A percentile compares a stretch with the other conserved stretches of the same genome.
These are phyloP conservation scores for Pichia inconspicua DNA, from an alignment of 1,139 yeast species.

Conservation along the genomic window DNA sequence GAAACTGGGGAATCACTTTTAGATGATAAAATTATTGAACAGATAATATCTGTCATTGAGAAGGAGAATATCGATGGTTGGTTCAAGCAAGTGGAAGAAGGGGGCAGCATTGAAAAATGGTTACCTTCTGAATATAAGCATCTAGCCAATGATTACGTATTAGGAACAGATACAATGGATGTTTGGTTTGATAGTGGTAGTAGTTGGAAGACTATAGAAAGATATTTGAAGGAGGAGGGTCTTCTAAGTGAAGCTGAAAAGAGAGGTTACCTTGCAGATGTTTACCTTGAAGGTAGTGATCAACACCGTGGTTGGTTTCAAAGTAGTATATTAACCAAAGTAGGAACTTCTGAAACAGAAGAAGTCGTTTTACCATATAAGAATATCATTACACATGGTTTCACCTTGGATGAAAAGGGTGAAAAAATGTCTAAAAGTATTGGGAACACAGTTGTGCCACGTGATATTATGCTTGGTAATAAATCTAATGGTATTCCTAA, in stretches of 20 bases:
- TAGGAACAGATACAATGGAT: constrained; percentile 91
- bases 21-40: constrained; percentile 43
- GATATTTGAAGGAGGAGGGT: constrained; percentile 29
- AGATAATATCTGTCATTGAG: constrained; percentile 46
- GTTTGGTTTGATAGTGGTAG: constrained; percentile 99
- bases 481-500: constrained; percentile 48
- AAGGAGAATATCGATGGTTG: constrained; percentile 65
- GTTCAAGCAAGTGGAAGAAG: constrained; percentile 50
- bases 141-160: constrained; percentile 38
- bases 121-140: constrained; percentile 41
- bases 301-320: constrained; percentile 99
- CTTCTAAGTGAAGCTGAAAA: constrained; percentile 26
- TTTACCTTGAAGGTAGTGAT: constrained; percentile 89
- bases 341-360: constrained; percentile 34
- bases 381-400: constrained; percentile 84
- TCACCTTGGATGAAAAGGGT: constrained; percentile 77
- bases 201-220: constrained; percentile 67
- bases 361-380: constrained; percentile 62
- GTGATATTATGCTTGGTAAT: constrained; percentile 59
- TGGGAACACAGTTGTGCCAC: constrained; percentile 75
- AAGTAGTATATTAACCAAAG: constrained; percentile 76
- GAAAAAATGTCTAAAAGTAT: constrained; percentile 90
- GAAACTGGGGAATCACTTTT: constrained; percentile 52
- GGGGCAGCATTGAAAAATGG: constrained; percentile 51
- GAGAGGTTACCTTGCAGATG: constrained; percentile 51